Percentiles rank a stretch among this genome's conserved stretches.
Evolutionary conservation across 345 rosid genomes (phyloP).

Genomic region (Eucalyptus erythrocorys): DNA sequence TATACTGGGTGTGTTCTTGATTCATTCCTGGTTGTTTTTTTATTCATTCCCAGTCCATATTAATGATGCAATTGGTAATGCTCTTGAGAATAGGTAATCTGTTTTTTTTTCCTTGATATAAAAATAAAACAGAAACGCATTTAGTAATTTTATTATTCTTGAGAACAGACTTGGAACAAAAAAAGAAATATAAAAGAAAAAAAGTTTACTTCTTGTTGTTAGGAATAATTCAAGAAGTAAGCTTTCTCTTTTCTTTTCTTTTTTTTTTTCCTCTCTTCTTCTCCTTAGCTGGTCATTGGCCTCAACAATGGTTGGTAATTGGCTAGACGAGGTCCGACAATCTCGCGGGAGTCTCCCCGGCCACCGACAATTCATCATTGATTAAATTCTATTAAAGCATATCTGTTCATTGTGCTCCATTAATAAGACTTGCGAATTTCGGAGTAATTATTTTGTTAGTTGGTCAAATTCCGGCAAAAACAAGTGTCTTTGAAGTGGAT

Average conservation of each 20-base stretch:
- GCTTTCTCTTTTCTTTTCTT: too few species aligned
- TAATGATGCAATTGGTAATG: accelerated
- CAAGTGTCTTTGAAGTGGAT: background rate
- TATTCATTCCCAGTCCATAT: background rate
- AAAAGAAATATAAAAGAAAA: too few species aligned
- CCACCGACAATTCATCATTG: accelerated
- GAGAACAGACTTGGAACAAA: accelerated
- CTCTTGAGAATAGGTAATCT: accelerated
- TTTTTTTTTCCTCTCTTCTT: too few species aligned
- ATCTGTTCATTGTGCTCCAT: background rate
- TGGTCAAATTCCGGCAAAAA: background rate
- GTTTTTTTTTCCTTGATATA: too few species aligned
- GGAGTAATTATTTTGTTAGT: background rate
- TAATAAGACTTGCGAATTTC: too few species aligned
- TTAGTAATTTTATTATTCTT: too few species aligned
- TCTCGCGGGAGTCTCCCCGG: accelerated
- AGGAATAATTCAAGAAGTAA: too few species aligned
- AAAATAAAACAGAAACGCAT: accelerated
- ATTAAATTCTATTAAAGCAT: background rate
- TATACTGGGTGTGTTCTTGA: background rate
- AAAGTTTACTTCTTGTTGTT: accelerated
- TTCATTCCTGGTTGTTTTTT: background rate
- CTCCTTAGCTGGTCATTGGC: accelerated
- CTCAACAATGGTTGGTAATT: accelerated
- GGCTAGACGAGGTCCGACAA: accelerated